A percentile compares a stretch with the other conserved stretches of the same genome.
These are phyloP conservation scores for Cladosporium halotolerans DNA, from an alignment of 2,329 filamentous ascomycete species.

Conservation along the genomic window DNA sequence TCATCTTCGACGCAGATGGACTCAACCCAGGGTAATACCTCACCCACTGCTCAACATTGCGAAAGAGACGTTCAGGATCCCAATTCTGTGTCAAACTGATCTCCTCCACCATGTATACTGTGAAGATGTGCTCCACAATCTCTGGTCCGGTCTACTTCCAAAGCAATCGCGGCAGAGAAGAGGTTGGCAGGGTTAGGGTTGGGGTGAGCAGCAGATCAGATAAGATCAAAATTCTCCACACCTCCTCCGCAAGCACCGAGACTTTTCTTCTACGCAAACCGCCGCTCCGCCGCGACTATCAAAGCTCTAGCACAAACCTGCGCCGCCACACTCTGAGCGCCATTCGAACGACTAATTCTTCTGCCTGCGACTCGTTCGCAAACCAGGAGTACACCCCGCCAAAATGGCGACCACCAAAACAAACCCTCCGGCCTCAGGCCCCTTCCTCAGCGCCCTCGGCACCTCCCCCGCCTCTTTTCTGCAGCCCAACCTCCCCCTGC, in stretches of 20 bases:
- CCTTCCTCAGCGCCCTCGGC: slow-evolving; percentile 18
- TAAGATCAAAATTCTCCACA: not conserved
- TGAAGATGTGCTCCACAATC: too few relatives aligned
- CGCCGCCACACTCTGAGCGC: not conserved
- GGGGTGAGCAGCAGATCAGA: not conserved
- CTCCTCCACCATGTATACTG: too few relatives aligned
- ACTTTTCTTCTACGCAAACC: not conserved
- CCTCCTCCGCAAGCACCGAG: not conserved
- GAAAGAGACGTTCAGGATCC: too few relatives aligned
- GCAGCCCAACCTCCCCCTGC: slow-evolving; percentile 61
- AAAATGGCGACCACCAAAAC: not conserved
- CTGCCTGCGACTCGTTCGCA: too few relatives aligned
- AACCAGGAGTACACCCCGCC: not conserved
- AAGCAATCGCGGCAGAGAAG: too few relatives aligned
- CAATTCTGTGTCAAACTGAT: too few relatives aligned
- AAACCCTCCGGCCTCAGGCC: slow-evolving; percentile 2
- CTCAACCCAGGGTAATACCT: too few relatives aligned
- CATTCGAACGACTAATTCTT: too few relatives aligned
- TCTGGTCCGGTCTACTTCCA: too few relatives aligned
- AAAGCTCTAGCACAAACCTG: not conserved
- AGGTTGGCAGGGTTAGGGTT: not conserved
- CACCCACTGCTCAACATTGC: too few relatives aligned
- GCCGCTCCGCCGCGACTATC: not conserved
- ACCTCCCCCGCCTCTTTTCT: slow-evolving; percentile 62
- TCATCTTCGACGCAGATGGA: too few relatives aligned